A percentile compares a stretch with the other conserved stretches of the same genome.
These are phyloP conservation scores for Heracleum sosnowskyi DNA, from an alignment of 129 eudicot species.

Conservation along the genomic window DNA sequence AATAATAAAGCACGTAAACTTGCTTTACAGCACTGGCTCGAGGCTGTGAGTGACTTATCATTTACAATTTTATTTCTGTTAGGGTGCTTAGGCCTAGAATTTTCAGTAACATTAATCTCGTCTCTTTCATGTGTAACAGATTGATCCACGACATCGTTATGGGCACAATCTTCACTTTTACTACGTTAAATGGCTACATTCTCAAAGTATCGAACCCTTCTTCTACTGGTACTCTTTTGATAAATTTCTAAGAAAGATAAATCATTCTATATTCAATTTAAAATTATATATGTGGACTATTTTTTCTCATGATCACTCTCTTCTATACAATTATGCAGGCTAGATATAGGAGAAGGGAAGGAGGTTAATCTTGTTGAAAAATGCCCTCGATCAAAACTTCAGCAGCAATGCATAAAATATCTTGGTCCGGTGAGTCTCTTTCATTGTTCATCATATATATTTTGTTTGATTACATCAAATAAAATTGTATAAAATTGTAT, in stretches of 20 bases:
- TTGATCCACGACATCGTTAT: slow-evolving; percentile 98
- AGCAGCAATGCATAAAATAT: slow-evolving; percentile 95
- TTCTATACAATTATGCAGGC: slow-evolving; percentile 36
- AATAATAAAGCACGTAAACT: slow-evolving; percentile 84
- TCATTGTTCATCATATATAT: not conserved
- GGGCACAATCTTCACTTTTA: slow-evolving; percentile 94
- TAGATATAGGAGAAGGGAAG: slow-evolving; percentile 95
- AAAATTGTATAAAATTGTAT: too few species aligned
- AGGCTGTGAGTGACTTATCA: slow-evolving; percentile 56
- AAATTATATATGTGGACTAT: not conserved
- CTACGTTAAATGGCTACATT: slow-evolving; percentile 69
- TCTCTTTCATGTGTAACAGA: slow-evolving; percentile 34
- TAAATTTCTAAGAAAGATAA: not conserved
- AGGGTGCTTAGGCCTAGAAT: not conserved
- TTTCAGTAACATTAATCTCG: slow-evolving; percentile 7
- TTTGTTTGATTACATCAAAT: not conserved
- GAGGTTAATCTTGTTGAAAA: slow-evolving; percentile 77
- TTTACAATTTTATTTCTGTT: slow-evolving; percentile 5
- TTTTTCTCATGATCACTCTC: not conserved
- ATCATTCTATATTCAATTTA: not conserved
- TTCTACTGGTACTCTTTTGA: slow-evolving; percentile 71
- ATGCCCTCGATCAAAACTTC: slow-evolving; percentile 81
- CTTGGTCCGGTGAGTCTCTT: slow-evolving; percentile 82
- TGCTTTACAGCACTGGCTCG: slow-evolving; percentile 97
- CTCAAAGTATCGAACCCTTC: slow-evolving; percentile 90